A percentile compares a stretch with the other conserved stretches of the same genome.
Conservation (phyloP, 2,329 filamentous ascomycete species). For the Calonectria ilicicola region DNA sequence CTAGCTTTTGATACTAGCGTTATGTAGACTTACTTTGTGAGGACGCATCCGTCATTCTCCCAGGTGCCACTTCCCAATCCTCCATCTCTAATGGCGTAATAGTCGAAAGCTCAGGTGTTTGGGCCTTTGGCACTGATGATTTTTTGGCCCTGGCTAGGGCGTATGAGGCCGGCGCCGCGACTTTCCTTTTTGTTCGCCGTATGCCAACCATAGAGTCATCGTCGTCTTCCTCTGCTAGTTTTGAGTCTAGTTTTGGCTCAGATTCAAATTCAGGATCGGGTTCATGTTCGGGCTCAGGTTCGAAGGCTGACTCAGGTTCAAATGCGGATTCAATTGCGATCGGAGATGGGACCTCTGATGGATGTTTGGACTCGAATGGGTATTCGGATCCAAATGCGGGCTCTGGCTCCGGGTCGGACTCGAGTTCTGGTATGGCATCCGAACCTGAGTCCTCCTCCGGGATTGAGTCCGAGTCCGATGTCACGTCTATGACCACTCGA, state of each 20-base stretch:
- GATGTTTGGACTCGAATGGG: not conserved
- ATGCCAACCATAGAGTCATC: not conserved
- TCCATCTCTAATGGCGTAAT: slow-evolving; percentile 50
- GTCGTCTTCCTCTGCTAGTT: not conserved
- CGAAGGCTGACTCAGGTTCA: not conserved
- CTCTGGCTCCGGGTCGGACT: not conserved
- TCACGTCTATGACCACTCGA: not conserved
- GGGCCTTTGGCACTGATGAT: not conserved
- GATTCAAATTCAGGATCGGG: not conserved
- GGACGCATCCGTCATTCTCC: slow-evolving; percentile 48
- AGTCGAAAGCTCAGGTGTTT: not conserved
- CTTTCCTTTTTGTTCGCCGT: slow-evolving; percentile 4
- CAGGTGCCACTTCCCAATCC: slow-evolving; percentile 59
- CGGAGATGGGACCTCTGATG: not conserved
- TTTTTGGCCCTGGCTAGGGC: not conserved
- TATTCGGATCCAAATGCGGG: not conserved
- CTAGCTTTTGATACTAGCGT: not conserved
- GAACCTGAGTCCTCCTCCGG: not conserved
- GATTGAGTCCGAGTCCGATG: not conserved
- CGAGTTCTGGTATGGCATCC: not conserved
- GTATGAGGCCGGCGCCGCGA: not conserved
- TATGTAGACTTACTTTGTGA: slow-evolving; percentile 50
- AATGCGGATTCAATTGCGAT: not conserved
- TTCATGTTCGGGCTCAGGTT: not conserved
- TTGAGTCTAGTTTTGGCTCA: not conserved